These are phyloP conservation scores for Jacaranda copaia DNA, from an alignment of 257 asterid species.

Conservation along the genomic window DNA sequence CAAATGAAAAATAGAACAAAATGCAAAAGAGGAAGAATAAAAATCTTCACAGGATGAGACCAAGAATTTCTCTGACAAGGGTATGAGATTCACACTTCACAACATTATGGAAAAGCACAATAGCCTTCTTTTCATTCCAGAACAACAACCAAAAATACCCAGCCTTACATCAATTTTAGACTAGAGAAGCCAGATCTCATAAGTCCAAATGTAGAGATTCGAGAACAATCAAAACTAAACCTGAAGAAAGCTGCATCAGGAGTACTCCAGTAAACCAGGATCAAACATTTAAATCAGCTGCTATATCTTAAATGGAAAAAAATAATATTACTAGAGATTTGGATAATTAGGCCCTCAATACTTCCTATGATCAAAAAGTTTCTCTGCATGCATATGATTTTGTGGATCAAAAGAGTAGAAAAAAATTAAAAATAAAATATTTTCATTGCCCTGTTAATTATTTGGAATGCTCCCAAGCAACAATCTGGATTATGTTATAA, in stretches of 20 bases:
- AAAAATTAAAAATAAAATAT: too few relatives aligned
- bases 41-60: constrained; percentile 1
- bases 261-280: constrained; percentile 13
- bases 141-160: background rate
- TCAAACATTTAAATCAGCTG: constrained; percentile 20
- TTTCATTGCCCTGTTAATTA: background rate
- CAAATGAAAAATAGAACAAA: constrained; percentile 26
- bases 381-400: background rate
- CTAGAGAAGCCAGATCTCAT: background rate
- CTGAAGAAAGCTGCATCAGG: background rate
- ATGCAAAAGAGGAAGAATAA: background rate
- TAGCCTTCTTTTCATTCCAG: background rate
- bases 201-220: background rate
- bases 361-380: constrained; percentile 2
- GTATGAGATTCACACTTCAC: constrained; percentile 1
- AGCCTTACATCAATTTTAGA: background rate
- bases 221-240: background rate
- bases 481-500: background rate
- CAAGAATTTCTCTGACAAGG: constrained; percentile 3
- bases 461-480: background rate
- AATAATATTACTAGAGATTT: background rate
- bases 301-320: background rate
- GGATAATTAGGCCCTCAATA: background rate
- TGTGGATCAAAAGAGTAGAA: background rate
- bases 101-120: constrained; percentile 3